Evolutionary conservation across 768 basidiomycete genomes (phyloP), one percentile per base, ranked within the genome.

Genomic region (Leucogyrophana mollusca): DNA sequence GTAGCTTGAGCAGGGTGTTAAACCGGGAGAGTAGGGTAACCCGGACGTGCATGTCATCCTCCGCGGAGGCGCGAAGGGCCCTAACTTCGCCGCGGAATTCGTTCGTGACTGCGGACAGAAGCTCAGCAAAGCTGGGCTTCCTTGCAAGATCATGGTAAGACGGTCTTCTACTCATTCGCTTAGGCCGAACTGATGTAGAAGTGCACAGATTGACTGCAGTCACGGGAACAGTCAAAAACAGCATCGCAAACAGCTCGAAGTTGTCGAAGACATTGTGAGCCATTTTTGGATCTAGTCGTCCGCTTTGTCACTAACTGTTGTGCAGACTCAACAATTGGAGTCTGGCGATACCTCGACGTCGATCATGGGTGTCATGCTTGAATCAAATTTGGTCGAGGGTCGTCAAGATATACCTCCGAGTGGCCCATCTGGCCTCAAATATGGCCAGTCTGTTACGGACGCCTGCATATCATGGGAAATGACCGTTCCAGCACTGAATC

Each of bases 181-280:
- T 3, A 33, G 21, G 18, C 23, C 16, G 21, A 37, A 40, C 34
- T 43, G 10, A 44, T 36, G 17, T 40, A 38, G 40, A 30, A 9
- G 25, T 20, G 39, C 53, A 23, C 60, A 95, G 94, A 84, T 96
- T 53, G 92, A 95, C 67, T 95, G 95, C 77, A 94, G 92, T 56
- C 94, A 97, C 62, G 94, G 95, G 49, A 97, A 98, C 70, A 91
- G 88, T 57, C 81, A 77, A 49, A 97, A 99, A 69, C 90, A 96
- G 61, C 89, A 95, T 66, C 72, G 79, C 49, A 90, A 84, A 56
- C 95, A 99, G 69, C 71, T 84, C 3, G 83, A 88, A 48, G 95
- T 98, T 27, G 91, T 89, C 7, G 87, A 90, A 24, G 85, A 95
- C 60, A 86, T 99, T 53, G 94, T 92, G 57, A 65, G 83, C 43